phyloP scores from a whole-genome alignment of 129 eudicot species.

The Escallonia rubra region DNA sequence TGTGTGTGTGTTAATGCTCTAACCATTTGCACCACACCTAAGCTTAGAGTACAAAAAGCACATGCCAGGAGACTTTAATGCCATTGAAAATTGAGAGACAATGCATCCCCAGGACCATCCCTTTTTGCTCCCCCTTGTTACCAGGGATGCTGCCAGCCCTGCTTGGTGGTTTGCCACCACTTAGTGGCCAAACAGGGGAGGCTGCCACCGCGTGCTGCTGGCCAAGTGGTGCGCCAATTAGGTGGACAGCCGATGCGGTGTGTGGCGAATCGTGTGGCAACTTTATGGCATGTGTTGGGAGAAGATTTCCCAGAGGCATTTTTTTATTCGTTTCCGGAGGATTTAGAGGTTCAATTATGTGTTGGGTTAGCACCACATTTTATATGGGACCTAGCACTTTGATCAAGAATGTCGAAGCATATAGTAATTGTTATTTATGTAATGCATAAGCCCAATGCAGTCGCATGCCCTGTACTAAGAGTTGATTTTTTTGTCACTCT shows the following conservation, averaged over 20 bases:
- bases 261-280: constrained; percentile 15
- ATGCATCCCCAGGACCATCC: constrained; percentile 35
- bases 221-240: too few relatives aligned
- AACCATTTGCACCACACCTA: too few relatives aligned
- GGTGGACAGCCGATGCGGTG: constrained; percentile 16
- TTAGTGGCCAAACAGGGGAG: constrained; percentile 13
- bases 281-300: not conserved
- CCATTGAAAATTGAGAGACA: not conserved
- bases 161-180: too few relatives aligned
- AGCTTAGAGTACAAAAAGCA: not conserved
- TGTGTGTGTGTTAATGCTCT: too few relatives aligned
- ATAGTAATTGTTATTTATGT: constrained; percentile 4
- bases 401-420: constrained; percentile 17
- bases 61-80: constrained; percentile 10
- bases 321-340: not conserved
- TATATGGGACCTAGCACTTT: constrained; percentile 26
- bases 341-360: constrained; percentile 22
- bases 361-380: constrained; percentile 25
- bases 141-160: constrained; percentile 25
- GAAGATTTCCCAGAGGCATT: not conserved
- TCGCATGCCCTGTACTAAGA: constrained; percentile 5
- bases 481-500: too few relatives aligned
- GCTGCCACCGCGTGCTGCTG: constrained; percentile 5
- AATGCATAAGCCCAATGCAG: constrained; percentile 20
- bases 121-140: constrained; percentile 54